A percentile compares a stretch with the other conserved stretches of the same genome.
These are phyloP conservation scores for Papiliotrema nemorosa DNA, from an alignment of 1,284 basidiomycete species.

Conservation along the genomic window DNA sequence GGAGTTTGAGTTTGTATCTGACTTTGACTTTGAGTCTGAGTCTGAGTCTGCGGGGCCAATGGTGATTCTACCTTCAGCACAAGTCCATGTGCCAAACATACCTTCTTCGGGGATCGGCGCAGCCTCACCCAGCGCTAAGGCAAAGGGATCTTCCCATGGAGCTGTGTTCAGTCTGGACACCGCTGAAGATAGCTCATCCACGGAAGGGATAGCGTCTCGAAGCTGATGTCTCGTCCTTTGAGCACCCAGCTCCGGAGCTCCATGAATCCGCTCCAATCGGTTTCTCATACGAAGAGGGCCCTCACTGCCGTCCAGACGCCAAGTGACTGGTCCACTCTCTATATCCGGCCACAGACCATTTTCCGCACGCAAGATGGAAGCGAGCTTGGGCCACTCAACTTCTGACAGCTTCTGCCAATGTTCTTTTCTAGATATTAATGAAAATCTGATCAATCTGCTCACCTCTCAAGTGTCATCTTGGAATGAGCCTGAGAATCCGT, in stretches of 20 bases:
- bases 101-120: slow-evolving; percentile 62
- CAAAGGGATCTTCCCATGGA: slow-evolving; percentile 75
- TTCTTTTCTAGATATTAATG: slow-evolving; percentile 32
- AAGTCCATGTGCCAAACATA: slow-evolving; percentile 23
- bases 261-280: slow-evolving; percentile 37
- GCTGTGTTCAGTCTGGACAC: slow-evolving; percentile 63
- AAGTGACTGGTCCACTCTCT: slow-evolving; percentile 55
- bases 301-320: slow-evolving; percentile 82
- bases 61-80: background rate
- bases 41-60: background rate
- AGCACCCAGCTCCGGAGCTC: slow-evolving; percentile 39
- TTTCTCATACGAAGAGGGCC: slow-evolving; percentile 69
- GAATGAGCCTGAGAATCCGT: slow-evolving; percentile 40
- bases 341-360: slow-evolving; percentile 74
- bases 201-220: slow-evolving; percentile 58
- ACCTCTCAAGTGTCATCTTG: slow-evolving; percentile 43
- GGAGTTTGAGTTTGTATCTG: slow-evolving; percentile 4
- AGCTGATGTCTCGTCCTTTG: slow-evolving; percentile 25
- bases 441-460: background rate
- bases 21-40: no score
- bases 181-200: slow-evolving; percentile 60
- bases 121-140: slow-evolving; percentile 63
- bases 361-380: slow-evolving; percentile 52
- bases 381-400: slow-evolving; percentile 46
- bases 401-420: slow-evolving; percentile 44